Conservation (phyloP, 495 filamentous ascomycete genomes). For the Aspergillus heteromorphus region DNA sequence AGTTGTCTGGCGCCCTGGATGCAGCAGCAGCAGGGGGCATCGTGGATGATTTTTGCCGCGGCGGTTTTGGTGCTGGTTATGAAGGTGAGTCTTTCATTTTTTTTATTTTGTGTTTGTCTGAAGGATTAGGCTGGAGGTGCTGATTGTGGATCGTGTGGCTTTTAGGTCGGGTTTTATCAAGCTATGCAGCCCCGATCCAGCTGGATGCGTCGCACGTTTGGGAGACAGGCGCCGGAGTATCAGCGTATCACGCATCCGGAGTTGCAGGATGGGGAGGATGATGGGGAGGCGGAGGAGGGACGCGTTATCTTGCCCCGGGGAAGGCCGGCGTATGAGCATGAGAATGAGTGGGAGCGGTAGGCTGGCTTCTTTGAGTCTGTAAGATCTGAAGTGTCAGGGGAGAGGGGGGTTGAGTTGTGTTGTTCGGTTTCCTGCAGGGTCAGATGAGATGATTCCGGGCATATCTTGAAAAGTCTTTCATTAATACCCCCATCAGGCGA, state of each 20-base stretch:
- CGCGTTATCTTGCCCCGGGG: constrained; percentile 12
- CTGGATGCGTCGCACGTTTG: constrained; percentile 7
- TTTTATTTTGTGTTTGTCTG: not conserved
- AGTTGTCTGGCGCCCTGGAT: constrained; percentile 27
- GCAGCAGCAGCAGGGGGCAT: constrained; percentile 14
- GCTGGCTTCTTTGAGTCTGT: not conserved
- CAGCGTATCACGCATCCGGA: constrained; percentile 10
- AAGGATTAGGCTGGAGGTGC: not conserved
- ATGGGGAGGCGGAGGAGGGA: constrained; percentile 6
- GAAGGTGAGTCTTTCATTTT: constrained; percentile 15
- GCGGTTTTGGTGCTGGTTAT: constrained; percentile 17
- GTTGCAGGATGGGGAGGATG: constrained; percentile 5
- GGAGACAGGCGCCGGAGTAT: constrained; percentile 1
- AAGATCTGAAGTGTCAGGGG: not conserved
- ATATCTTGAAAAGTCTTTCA: too few relatives aligned
- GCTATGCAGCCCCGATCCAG: not conserved
- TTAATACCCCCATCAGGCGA: too few relatives aligned
- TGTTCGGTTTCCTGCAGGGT: too few relatives aligned
- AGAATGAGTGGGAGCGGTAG: constrained; percentile 9
- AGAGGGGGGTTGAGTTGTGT: not conserved
- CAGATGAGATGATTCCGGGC: too few relatives aligned
- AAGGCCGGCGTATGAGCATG: constrained; percentile 1
- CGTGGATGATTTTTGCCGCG: constrained; percentile 27
- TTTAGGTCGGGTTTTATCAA: constrained; percentile 6
- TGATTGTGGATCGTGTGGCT: too few relatives aligned